These are phyloP conservation scores for Boechera stricta DNA, from an alignment of 345 rosid species.

Conservation along the genomic window DNA sequence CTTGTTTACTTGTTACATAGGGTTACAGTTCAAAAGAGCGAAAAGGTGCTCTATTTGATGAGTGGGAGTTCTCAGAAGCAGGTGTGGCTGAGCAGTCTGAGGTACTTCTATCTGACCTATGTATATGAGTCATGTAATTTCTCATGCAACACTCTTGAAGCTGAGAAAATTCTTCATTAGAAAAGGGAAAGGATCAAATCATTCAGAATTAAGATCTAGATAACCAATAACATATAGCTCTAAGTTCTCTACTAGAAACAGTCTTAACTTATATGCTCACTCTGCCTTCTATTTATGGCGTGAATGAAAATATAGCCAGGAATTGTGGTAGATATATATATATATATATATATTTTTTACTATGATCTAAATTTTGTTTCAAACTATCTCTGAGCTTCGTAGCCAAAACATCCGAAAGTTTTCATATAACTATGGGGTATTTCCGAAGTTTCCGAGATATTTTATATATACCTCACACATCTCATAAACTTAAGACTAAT, in stretches of 20 bases:
- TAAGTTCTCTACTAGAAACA: not conserved
- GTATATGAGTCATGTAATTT: not conserved
- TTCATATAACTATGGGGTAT: not conserved
- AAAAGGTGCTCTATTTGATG: constrained; percentile 73
- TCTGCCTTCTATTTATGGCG: not conserved
- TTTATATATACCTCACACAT: not conserved
- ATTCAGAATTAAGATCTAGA: constrained; percentile 22
- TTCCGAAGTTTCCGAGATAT: not conserved
- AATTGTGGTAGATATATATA: not conserved
- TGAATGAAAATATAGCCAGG: not conserved
- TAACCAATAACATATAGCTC: constrained; percentile 18
- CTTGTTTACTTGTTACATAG: constrained; percentile 47
- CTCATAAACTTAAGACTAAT: constrained; percentile 3
- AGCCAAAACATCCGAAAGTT: constrained; percentile 18
- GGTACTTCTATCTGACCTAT: constrained; percentile 53
- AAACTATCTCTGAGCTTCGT: not conserved
- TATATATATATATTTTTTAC: not conserved
- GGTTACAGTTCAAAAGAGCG: constrained; percentile 89
- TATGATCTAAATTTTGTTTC: not conserved
- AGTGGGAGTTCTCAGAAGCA: constrained; percentile 92
- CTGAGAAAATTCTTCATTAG: not conserved
- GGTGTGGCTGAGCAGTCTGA: constrained; percentile 71
- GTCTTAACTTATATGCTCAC: constrained; percentile 2
- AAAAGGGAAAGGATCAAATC: not conserved
- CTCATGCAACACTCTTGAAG: constrained; percentile 16